A percentile compares a stretch with the other conserved stretches of the same genome.
Evolutionary conservation across 2,329 filamentous ascomycete genomes (phyloP).

Genomic region (Colletotrichum higginsianum): DNA sequence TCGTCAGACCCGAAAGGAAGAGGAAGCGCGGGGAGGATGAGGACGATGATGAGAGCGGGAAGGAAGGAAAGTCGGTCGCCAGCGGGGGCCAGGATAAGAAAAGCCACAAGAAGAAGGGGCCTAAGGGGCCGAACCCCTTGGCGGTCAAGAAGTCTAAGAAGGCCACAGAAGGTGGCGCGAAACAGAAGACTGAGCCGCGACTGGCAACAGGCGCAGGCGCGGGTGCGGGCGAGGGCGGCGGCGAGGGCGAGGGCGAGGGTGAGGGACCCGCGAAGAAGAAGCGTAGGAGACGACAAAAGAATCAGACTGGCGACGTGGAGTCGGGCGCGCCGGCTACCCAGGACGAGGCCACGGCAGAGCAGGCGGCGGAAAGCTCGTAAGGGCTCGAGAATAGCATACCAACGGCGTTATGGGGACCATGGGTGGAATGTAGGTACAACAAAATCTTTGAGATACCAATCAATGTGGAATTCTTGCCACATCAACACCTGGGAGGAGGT

Average conservation of each 20-base stretch:
- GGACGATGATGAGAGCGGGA: constrained; percentile 50
- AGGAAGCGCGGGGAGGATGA: constrained; percentile 65
- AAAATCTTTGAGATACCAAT: constrained; percentile 41
- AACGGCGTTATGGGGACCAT: constrained; percentile 32
- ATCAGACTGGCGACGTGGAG: constrained; percentile 47
- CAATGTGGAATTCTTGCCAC: constrained; percentile 24
- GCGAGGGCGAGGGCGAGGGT: constrained; percentile 23
- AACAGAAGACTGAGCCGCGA: constrained; percentile 45
- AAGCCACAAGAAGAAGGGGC: constrained; percentile 72
- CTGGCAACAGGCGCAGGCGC: constrained; percentile 44
- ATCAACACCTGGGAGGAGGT: neutral
- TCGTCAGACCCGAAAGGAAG: constrained; percentile 69
- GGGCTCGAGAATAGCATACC: constrained; percentile 23
- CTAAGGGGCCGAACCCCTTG: constrained; percentile 80
- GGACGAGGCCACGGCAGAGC: constrained; percentile 40
- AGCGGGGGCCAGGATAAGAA: constrained; percentile 53
- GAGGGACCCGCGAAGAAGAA: constrained; percentile 53
- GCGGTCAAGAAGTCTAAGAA: constrained; percentile 80
- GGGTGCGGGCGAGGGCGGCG: neutral
- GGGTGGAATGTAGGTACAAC: constrained; percentile 39
- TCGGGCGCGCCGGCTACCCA: constrained; percentile 48
- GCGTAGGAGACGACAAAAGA: constrained; percentile 55
- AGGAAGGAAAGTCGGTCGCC: constrained; percentile 43
- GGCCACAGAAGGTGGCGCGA: constrained; percentile 43
- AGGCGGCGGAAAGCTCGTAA: constrained; percentile 28